Percentiles rank a stretch among this genome's conserved stretches.
Conservation (phyloP, 140 eudicot genomes). For the Anethum foeniculum region DNA sequence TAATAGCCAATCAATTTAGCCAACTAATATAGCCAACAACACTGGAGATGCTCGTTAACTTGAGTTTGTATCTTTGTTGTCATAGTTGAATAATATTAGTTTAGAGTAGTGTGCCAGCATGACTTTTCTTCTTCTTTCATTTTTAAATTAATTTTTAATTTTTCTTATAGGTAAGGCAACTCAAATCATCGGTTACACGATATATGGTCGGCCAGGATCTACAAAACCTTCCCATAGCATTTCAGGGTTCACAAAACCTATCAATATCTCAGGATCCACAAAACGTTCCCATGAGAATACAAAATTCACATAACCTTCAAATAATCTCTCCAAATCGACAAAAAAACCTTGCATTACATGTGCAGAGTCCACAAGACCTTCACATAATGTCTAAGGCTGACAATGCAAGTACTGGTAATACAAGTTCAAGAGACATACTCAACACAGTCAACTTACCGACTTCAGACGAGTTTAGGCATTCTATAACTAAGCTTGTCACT, state of each 20-base stretch:
- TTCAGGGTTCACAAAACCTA: not conserved
- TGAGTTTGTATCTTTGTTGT: not conserved
- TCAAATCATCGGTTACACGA: not conserved
- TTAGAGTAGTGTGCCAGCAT: not conserved
- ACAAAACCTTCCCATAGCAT: not conserved
- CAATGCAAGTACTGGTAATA: not conserved
- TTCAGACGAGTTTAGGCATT: not conserved
- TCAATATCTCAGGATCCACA: not conserved
- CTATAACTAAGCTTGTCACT: not conserved
- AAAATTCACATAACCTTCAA: not conserved
- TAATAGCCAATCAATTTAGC: too few species aligned
- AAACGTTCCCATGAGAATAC: not conserved
- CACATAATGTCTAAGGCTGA: not conserved
- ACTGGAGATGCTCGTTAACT: too few species aligned
- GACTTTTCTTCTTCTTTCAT: not conserved
- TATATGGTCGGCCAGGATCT: not conserved
- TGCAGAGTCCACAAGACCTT: not conserved
- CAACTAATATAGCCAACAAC: too few species aligned
- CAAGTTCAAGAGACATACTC: not conserved
- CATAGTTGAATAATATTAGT: too few species aligned
- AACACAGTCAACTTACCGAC: not conserved
- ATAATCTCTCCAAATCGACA: too few species aligned
- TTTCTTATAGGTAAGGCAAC: not conserved
- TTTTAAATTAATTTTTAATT: too few species aligned
- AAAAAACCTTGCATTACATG: not conserved